Conservation (phyloP, 495 filamentous ascomycete genomes). For the Glarea lozoyensis region DNA sequence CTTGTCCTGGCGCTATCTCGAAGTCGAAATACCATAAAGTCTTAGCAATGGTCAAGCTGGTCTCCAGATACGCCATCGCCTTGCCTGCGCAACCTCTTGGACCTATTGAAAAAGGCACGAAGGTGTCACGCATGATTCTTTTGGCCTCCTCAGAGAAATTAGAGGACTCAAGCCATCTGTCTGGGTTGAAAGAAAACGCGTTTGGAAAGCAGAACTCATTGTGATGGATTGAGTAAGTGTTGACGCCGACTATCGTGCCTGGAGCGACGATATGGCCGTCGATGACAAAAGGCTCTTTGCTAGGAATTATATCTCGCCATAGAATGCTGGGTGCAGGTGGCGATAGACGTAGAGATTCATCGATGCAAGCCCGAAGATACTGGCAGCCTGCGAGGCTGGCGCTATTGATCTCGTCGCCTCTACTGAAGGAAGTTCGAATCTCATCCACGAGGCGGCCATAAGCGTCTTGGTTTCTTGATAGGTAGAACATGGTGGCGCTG, state of each 20-base stretch:
- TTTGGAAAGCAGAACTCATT: conserved; percentile 42
- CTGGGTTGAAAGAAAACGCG: conserved; percentile 28
- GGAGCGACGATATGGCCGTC: conserved; percentile 36
- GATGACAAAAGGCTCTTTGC: conserved; percentile 36
- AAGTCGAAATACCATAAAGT: conserved; percentile 25
- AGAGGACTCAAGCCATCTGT: conserved; percentile 24
- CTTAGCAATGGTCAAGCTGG: conserved; percentile 39
- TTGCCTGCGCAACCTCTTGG: conserved; percentile 48
- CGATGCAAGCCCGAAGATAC: conserved; percentile 52
- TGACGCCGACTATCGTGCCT: conserved; percentile 38
- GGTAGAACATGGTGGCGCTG: conserved; percentile 48
- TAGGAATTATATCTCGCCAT: conserved; percentile 44
- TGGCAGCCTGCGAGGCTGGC: conserved; percentile 33
- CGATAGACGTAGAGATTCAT: conserved; percentile 46
- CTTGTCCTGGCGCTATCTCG: background rate
- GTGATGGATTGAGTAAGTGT: conserved; percentile 45
- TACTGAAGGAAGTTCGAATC: conserved; percentile 29
- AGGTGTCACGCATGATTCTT: conserved; percentile 16
- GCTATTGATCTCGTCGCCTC: conserved; percentile 18
- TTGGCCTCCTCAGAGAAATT: conserved; percentile 7
- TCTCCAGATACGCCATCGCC: conserved; percentile 46
- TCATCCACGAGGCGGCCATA: conserved; percentile 57
- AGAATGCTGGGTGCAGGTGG: conserved; percentile 56
- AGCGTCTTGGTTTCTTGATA: conserved; percentile 36
- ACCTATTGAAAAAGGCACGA: conserved; percentile 46